Evolutionary conservation across 1,284 basidiomycete genomes (phyloP), one percentile per base, ranked within the genome.

Genomic region (Cutaneotrichosporon cavernicola): DNA sequence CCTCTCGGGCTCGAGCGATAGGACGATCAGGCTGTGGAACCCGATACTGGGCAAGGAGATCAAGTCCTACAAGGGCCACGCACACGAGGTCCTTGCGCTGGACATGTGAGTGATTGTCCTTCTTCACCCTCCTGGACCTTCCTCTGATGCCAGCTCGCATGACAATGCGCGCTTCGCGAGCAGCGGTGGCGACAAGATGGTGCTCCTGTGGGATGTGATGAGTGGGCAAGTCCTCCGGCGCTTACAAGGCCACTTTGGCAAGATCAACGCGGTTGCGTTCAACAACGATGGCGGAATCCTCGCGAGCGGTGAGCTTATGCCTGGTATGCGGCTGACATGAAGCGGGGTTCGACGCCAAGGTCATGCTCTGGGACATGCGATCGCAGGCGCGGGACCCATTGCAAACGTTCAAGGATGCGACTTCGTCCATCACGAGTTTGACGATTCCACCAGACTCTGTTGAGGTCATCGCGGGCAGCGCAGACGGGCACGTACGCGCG

Each of bases 181-280:
- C 3, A 92, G 90, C 31, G 97, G 97, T 47, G 93, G 92, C 4
- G 97, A 99, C 80, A 88, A 91, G 69, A 88, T 88, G 53, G 89
- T 97, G 0, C 95, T 94, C 71, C 80, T 97, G 26, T 99, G 96
- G 96, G 97, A 99, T 76, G 96, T 99, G 9, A 87, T 89, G 11
- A 87, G 89, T 16, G 96, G 92, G 1, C 84, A 86, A 49, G 91
- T 94, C 1, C 86, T 89, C 31, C 85, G 92, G 50, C 84, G 94
- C 56, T 85, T 97, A 65, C 82, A 89, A 22, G 96, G 92, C 0
- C 95, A 98, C 78, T 87, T 91, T 82, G 88, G 92, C 4, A 92
- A 92, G 75, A 89, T 99, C 59, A 89, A 97, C 79, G 85, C 87
- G 8, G 93, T 98, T 6, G 90, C 91, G 65, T 96, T 97, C 82